Base-by-base conservation (phyloP, 2,329 filamentous ascomycete species). In the Sarocladium oryzae region DNA sequence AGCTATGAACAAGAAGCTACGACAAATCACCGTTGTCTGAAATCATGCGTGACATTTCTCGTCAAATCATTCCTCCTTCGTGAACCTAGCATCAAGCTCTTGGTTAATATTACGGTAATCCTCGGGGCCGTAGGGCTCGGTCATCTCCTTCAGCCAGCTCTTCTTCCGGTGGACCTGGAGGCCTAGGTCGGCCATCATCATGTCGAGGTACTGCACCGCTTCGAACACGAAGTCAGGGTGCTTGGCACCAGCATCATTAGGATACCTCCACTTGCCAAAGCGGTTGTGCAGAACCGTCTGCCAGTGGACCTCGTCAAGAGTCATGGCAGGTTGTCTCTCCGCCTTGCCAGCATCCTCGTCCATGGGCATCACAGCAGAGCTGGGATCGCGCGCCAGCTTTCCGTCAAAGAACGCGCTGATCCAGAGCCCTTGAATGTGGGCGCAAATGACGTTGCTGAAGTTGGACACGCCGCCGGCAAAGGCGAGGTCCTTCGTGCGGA, bases 241-340 rank as follows among this genome's bases (percentile, higher is more conserved):
- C 30, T 24, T 36, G 7, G 46, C 30, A 26, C 46, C 46, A 18
- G 32, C 30, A 0, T 85, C 86, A 3, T 71, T 75, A 1, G 84
- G 81, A 58, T 86, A 87, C 23, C 87, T 75, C 77, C 84, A 85
- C 56, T 76, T 81, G 4, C 84, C 84, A 62, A 85, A 92, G 33
- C 85, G 79, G 18, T 77, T 82, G 60, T 85, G 74, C 43, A 89
- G 68, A 21, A 83, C 75, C 0, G 84, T 80, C 57, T 85, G 76
- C 55, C 75, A 73, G 50, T 65, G 68, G 16, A 79, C 56, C 43
- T 62, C 54, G 3, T 68, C 65, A 10, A 83, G 58, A 8, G 73
- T 69, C 13, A 77, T 55, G 8, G 32, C 32, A 13, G 5, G 4
- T 9, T 33, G 26, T 7, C n/a, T 18, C 16, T 20, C 43, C 4